Conservation (phyloP, 768 basidiomycete species). For the Mycena belliarum region DNA sequence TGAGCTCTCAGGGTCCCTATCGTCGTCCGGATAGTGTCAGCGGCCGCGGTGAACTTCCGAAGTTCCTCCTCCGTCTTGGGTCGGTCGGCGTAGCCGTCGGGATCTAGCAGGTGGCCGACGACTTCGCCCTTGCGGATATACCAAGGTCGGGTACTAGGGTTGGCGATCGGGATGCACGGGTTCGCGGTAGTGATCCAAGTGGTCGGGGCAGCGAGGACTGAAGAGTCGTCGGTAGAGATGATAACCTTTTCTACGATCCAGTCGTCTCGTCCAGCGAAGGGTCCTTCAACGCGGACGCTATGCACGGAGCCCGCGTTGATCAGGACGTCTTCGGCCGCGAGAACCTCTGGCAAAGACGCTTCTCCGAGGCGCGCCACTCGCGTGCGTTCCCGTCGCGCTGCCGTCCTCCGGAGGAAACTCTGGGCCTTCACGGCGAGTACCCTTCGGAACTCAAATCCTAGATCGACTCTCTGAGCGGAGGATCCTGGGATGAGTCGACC, state of each 20-base stretch:
- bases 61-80: not conserved
- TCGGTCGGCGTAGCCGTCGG: not conserved
- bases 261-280: slow-evolving; percentile 2
- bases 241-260: slow-evolving; percentile 24
- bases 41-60: not conserved
- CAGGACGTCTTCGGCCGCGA: not conserved
- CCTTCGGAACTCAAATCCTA: slow-evolving; percentile 5
- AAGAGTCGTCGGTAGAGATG: slow-evolving; percentile 7
- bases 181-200: slow-evolving; percentile 15
- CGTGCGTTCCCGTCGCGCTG: not conserved
- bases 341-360: not conserved
- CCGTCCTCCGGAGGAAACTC: not conserved
- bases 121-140: slow-evolving; percentile 17
- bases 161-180: slow-evolving; percentile 21
- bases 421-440: not conserved
- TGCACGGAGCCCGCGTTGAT: not conserved
- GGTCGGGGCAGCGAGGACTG: slow-evolving; percentile 12
- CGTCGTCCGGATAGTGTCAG: not conserved
- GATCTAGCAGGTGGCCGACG: slow-evolving; percentile 13
- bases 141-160: slow-evolving; percentile 9
- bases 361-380: not conserved
- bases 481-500: slow-evolving; percentile 6
- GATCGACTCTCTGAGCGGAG: not conserved
- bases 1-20: too few species aligned
- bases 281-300: slow-evolving; percentile 1